Base-by-base conservation (phyloP, 352 stramenopile species). In the Proteromonas lacertae region DNA sequence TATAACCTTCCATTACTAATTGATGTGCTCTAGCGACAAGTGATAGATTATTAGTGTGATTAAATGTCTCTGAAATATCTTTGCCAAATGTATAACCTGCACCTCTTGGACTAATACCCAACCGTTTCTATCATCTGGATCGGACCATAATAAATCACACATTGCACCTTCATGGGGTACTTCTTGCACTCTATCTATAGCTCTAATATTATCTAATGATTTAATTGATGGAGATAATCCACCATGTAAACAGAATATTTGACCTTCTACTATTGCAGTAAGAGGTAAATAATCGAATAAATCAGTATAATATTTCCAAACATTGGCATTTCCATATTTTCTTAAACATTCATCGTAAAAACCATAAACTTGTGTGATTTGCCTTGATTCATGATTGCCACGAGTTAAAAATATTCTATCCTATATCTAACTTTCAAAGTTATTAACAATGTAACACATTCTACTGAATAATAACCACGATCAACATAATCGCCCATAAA, bases 401-500 rank as follows among this genome's bases (percentile, higher is more conserved):
- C 70, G 61, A 38, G 84, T 41, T 40, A 86, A 72, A 39, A 64
- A 71, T 7, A 92, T 53, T 25, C 75, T 57, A 43, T 88, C 62
- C 25, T 73, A 57, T 80, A 90, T 28, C 76, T 62, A 24, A 90
- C 71, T 46, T 92, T 92, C 19, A 90, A 58, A 42, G 58, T 68
- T 12, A 91, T 60, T 14, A 92, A 52, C n/a, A n/a, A n/a, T n/a
- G n/a, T n/a, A n/a, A n/a, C n/a, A n/a, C n/a, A n/a, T n/a, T n/a
- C n/a, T n/a, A n/a, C n/a, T n/a, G n/a, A n/a, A n/a, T n/a, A n/a
- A n/a, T n/a, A n/a, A n/a, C n/a, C n/a, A n/a, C n/a, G n/a, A n/a
- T n/a, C n/a, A n/a, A n/a, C n/a, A n/a, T n/a, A 95, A 58, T 95
- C 82, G 29, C 82, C 82, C 71, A 94, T 87, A 53, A 95, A 93